phyloP scores from a whole-genome alignment of 371 early-diverging fungal genomes.

The Lichtheimia ramosa region DNA sequence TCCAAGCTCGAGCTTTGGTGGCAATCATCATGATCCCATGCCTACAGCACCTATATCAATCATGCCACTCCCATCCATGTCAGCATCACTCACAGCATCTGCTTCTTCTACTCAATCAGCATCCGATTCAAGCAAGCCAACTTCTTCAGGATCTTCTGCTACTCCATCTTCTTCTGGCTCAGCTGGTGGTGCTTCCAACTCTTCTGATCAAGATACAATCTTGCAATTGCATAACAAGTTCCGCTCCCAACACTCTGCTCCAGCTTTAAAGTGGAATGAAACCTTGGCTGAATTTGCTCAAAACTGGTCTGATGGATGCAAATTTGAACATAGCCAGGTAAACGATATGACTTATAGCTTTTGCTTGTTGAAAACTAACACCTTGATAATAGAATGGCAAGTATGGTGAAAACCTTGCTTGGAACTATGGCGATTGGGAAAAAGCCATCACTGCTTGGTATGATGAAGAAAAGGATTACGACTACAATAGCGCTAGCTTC shows the following conservation, averaged over 20 bases:
- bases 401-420: constrained; percentile 54
- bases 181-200: too few relatives aligned
- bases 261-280: constrained; percentile 43
- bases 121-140: neutral
- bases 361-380: neutral
- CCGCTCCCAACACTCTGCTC: constrained; percentile 46
- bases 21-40: too few relatives aligned
- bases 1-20: too few relatives aligned
- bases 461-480: constrained; percentile 39
- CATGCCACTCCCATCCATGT: too few relatives aligned
- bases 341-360: neutral
- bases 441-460: constrained; percentile 44
- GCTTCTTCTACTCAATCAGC: neutral
- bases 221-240: constrained; percentile 43
- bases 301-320: constrained; percentile 43
- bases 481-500: constrained; percentile 36
- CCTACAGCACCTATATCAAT: too few relatives aligned
- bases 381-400: constrained; percentile 5
- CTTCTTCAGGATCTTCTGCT: constrained; percentile 4
- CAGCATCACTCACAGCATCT: too few relatives aligned
- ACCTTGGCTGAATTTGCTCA: constrained; percentile 44
- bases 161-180: neutral
- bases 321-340: constrained; percentile 37
- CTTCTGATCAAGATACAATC: constrained; percentile 7
- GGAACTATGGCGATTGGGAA: constrained; percentile 34